These are phyloP conservation scores for Obelidium mucronatum DNA, from an alignment of 192 early-diverging fungal species.

Conservation along the genomic window DNA sequence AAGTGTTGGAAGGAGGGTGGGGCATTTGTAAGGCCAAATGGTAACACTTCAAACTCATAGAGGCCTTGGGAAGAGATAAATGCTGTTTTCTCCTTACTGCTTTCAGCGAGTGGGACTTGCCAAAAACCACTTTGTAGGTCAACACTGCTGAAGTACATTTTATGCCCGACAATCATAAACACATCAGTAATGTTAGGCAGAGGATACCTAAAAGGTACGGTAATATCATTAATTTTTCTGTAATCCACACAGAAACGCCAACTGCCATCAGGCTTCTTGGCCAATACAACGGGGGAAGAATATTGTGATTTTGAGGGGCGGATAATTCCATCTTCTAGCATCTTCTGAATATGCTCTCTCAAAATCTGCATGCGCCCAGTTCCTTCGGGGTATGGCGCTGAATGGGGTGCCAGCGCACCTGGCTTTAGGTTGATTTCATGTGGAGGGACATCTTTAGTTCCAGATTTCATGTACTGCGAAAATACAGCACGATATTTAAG, in stretches of 20 bases:
- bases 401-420: background rate
- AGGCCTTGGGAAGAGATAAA: too few species aligned
- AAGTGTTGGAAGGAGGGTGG: conserved; percentile 37
- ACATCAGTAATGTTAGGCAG: conserved; percentile 56
- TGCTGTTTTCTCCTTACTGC: too few species aligned
- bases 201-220: conserved; percentile 53
- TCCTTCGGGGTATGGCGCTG: conserved; percentile 15
- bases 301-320: conserved; percentile 42
- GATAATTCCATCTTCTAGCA: conserved; percentile 47
- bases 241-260: too few species aligned
- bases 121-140: conserved; percentile 52
- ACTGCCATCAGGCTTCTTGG: conserved; percentile 55
- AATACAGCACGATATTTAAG: too few species aligned
- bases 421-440: background rate
- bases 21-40: conserved; percentile 46
- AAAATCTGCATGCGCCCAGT: background rate
- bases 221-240: conserved; percentile 53
- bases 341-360: conserved; percentile 5
- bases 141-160: conserved; percentile 45
- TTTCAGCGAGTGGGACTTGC: conserved; percentile 45
- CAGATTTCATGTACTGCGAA: too few species aligned
- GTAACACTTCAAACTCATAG: too few species aligned
- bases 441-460: too few species aligned
- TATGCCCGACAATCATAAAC: conserved; percentile 39
- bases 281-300: conserved; percentile 48